Base-by-base conservation (phyloP, 768 basidiomycete species). In the Leccinum barrowsii region DNA sequence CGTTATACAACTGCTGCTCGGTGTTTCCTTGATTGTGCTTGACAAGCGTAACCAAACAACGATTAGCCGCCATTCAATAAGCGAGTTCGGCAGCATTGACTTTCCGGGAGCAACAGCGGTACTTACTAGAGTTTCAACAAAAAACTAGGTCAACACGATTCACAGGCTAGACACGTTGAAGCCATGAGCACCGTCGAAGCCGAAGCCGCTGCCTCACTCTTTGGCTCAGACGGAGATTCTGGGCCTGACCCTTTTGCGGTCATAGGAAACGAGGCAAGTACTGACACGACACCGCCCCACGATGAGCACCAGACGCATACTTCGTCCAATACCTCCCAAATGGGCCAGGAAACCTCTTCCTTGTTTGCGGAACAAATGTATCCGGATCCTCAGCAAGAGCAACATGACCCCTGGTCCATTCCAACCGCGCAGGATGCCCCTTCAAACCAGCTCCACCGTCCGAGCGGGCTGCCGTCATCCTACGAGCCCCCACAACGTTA, bases 121-220 rank as follows among this genome's bases (percentile, higher is more conserved):
- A 28, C 32, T 32, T 32, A 34, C 32, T 34, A 34, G 21, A 35
- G 54, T 62, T 60, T 52, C 35, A 32, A 42, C 50, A 22, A 63
- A 66, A 70, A 65, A 59, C 44, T 56, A 58, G 28, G 24, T 40
- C 59, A 32, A 49, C 56, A 28, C 60, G 32, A 52, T 56, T 59
- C 49, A 49, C 55, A 62, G 52, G 37, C 49, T 51, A 48, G 55
- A 67, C 71, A 74, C 71, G 72, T 63, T 74, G 70, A 62, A 72
- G 65, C 67, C 67, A 87, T 88, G 86, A 81, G 77, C 70, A 77
- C 79, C 63, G 83, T 87, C 57, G 89, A 90, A 77, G 85, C 88
- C 63, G 91, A 90, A 77, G 85, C 88, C 63, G 91, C 91, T 35
- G 87, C 90, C 53, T 85, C 88, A 57, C 86, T 93, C 49, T 93